Conservation (phyloP, 2,329 filamentous ascomycete species). For the Ascochyta clinopodiicola region DNA sequence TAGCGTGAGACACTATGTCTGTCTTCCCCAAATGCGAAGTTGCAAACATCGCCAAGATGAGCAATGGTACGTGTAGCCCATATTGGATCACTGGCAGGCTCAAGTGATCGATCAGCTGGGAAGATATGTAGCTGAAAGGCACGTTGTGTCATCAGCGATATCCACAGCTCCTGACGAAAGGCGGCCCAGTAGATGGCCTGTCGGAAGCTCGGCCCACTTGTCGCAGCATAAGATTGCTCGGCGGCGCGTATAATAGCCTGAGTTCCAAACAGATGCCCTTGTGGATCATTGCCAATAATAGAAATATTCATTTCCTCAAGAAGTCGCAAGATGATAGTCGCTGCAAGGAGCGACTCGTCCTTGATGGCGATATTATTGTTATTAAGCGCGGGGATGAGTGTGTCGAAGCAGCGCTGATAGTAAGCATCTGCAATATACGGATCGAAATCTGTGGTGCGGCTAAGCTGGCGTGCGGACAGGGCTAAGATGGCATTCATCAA, state of each 20-base stretch:
- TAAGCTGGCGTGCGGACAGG: slow-evolving; percentile 52
- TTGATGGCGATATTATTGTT: slow-evolving; percentile 48
- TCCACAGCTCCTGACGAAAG: slow-evolving; percentile 49
- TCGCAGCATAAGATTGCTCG: slow-evolving; percentile 42
- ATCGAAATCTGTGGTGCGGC: slow-evolving; percentile 49
- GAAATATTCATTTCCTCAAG: slow-evolving; percentile 53
- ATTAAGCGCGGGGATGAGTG: slow-evolving; percentile 50
- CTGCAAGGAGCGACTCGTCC: slow-evolving; percentile 51
- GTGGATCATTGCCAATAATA: slow-evolving; percentile 44
- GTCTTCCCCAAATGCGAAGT: slow-evolving; percentile 45
- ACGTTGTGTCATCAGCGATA: slow-evolving; percentile 46
- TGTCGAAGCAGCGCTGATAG: slow-evolving; percentile 51
- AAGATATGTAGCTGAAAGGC: slow-evolving; percentile 47
- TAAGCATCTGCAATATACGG: slow-evolving; percentile 52
- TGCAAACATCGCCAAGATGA: slow-evolving; percentile 47
- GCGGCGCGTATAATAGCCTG: slow-evolving; percentile 47
- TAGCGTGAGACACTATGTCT: slow-evolving; percentile 40
- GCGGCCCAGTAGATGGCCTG: slow-evolving; percentile 49
- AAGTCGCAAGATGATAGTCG: slow-evolving; percentile 51
- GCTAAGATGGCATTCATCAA: slow-evolving; percentile 53
- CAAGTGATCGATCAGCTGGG: slow-evolving; percentile 49
- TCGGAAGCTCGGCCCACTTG: slow-evolving; percentile 40
- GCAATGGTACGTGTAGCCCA: slow-evolving; percentile 54
- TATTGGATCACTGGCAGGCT: slow-evolving; percentile 49
- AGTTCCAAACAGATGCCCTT: slow-evolving; percentile 49